phyloP scores from a whole-genome alignment of 768 basidiomycete species.

The Amanita polypyramis region DNA sequence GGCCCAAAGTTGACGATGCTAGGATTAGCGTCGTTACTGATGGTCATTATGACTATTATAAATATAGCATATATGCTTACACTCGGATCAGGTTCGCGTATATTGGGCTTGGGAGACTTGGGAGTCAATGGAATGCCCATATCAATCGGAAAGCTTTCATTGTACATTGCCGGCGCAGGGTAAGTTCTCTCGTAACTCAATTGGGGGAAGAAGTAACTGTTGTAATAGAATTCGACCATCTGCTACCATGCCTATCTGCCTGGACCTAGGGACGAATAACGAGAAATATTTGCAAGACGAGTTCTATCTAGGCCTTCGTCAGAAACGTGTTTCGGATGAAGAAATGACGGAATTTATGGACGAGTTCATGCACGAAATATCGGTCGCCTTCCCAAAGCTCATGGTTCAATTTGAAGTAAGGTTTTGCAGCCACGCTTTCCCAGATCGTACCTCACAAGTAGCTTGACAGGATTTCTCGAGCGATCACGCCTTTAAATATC shows the following conservation, averaged over 20 bases:
- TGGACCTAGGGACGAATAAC: constrained; percentile 89
- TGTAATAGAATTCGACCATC: constrained; percentile 54
- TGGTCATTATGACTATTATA: constrained; percentile 28
- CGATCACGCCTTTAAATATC: constrained; percentile 82
- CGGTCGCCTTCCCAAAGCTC: constrained; percentile 62
- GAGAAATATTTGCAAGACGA: constrained; percentile 73
- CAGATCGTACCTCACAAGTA: neutral
- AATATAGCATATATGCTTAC: constrained; percentile 9
- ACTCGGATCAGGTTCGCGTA: constrained; percentile 55
- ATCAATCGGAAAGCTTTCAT: constrained; percentile 84
- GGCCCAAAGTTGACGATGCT: constrained; percentile 65
- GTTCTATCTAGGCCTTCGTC: constrained; percentile 78
- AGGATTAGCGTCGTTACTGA: constrained; percentile 91
- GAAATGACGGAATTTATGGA: constrained; percentile 83
- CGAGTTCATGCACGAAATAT: constrained; percentile 84
- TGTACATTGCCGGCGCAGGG: constrained; percentile 89
- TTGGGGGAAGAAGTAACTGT: neutral
- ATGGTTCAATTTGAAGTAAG: constrained; percentile 77
- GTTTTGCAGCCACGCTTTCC: constrained; percentile 1
- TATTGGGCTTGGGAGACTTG: constrained; percentile 80
- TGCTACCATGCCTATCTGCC: constrained; percentile 72
- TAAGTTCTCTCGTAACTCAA: constrained; percentile 19
- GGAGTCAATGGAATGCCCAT: constrained; percentile 84
- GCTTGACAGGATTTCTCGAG: constrained; percentile 73
- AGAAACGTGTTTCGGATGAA: constrained; percentile 49